A percentile compares a stretch with the other conserved stretches of the same genome.
These are phyloP conservation scores for Schwanniomyces yamadae DNA, from an alignment of 805 yeast species.

Conservation along the genomic window DNA sequence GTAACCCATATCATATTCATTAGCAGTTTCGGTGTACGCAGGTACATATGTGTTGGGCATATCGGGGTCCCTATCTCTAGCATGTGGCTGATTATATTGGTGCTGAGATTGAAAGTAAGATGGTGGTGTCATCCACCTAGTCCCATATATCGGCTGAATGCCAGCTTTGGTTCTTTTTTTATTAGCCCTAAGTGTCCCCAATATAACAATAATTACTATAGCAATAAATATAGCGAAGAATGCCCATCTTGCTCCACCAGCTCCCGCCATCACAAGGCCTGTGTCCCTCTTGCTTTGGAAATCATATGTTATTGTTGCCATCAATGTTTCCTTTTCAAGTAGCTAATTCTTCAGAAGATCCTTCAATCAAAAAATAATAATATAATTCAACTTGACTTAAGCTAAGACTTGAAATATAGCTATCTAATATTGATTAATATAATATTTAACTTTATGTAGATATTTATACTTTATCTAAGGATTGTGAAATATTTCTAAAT, in stretches of 20 bases:
- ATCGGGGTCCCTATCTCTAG: conserved; percentile 37
- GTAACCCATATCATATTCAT: conserved; percentile 74
- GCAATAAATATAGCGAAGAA: conserved; percentile 61
- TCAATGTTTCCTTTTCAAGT: no score
- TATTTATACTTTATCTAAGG: no score
- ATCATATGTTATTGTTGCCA: no score
- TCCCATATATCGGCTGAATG: conserved; percentile 64
- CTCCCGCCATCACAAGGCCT: no score
- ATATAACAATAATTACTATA: conserved; percentile 44
- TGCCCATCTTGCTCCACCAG: conserved; percentile 57
- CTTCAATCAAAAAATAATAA: no score
- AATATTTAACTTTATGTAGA: no score
- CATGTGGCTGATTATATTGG: conserved; percentile 46
- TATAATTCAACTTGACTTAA: no score
- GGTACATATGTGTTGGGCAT: conserved; percentile 54
- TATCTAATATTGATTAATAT: no score
- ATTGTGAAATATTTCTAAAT: no score
- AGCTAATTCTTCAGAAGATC: no score
- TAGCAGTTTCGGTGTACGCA: conserved; percentile 62
- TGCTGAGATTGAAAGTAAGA: conserved; percentile 65
- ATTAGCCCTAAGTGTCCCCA: conserved; percentile 56
- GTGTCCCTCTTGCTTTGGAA: no score
- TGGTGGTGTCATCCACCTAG: conserved; percentile 88
- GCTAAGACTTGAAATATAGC: no score
- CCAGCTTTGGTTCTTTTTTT: conserved; percentile 50